A percentile compares a stretch with the other conserved stretches of the same genome.
Conservation (phyloP, 768 basidiomycete species). For the Sistotremastrum niveocremeum region DNA sequence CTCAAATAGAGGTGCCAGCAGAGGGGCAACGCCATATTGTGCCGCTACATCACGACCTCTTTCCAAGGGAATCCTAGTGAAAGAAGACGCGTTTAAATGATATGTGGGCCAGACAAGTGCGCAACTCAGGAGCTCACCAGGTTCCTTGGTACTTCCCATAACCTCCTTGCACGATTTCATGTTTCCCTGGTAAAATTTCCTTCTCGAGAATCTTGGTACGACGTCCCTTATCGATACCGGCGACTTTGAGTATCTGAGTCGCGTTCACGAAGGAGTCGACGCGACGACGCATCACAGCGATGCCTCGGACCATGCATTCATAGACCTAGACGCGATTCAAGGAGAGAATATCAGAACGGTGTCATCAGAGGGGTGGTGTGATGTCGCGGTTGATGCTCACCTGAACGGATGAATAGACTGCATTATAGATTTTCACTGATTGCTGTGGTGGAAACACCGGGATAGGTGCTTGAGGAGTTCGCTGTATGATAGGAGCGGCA, state of each 20-base stretch:
- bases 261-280: constrained; percentile 95
- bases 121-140: constrained; percentile 43
- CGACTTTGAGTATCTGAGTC: constrained; percentile 97
- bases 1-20: constrained; percentile 86
- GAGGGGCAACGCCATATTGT: constrained; percentile 81
- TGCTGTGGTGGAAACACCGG: constrained; percentile 18
- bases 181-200: constrained; percentile 87
- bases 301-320: constrained; percentile 96
- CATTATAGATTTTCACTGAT: constrained; percentile 81
- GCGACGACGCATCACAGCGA: constrained; percentile 95
- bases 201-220: constrained; percentile 96
- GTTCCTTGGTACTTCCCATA: constrained; percentile 99
- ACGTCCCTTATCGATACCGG: constrained; percentile 92
- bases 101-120: not conserved
- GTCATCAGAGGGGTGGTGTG: constrained; percentile 7
- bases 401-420: constrained; percentile 85
- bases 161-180: constrained; percentile 98
- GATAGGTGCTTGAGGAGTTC: not conserved
- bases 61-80: constrained; percentile 83
- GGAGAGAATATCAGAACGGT: constrained; percentile 8
- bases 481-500: not conserved
- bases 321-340: constrained; percentile 49
- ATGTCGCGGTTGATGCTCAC: constrained; percentile 19
- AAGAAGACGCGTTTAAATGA: not conserved
- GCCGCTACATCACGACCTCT: constrained; percentile 85